Evolutionary conservation across 164 flowering plant genomes (phyloP), one percentile per base, ranked within the genome.

Genomic region (Platanus orientalis): DNA sequence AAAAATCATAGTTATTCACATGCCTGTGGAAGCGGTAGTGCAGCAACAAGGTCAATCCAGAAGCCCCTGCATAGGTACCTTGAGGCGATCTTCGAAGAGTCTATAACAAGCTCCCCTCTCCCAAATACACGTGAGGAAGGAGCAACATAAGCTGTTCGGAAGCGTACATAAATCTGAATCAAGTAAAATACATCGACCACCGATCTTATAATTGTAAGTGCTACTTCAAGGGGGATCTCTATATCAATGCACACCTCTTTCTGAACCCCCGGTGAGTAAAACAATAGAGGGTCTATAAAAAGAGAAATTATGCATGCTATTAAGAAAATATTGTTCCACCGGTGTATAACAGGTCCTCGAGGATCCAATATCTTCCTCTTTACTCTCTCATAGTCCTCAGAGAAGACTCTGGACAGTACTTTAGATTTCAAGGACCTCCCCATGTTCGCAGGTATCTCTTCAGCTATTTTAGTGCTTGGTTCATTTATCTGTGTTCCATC

Each of bases 121-220:
- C 97, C 98, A 78, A 93, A 89, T 3, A 93, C 97, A 48, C 94
- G 93, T 66, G 98, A 93, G 70, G 92, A 86, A 44, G 98, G 98
- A 3, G 96, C 97, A n/a, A 93, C 75, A 61, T 77, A 93, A 55
- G 98, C 98, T 23, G 96, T 93, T 14, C 80, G 78, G 71, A 90
- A 90, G 39, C 81, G 75, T 19, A 84, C 79, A 44, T 62, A 77
- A 61, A 93, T 90, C 62, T 93, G 91, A 66, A 85, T 69, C 23
- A 77, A 54, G 74, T 91, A 91, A 63, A 91, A 89, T 28, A 73
- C 61, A 77, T 94, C 98, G 4, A 85, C 86, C 9, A 88, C 9
- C 23, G 95, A 74, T 60, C 98, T 74, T 28, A 86, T 28, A 23
- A 81, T 24, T 0, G 93, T 89, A 30, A 91, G 84, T 7, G 54